A percentile compares a stretch with the other conserved stretches of the same genome.
phyloP scores from a whole-genome alignment of 2,329 filamentous ascomycete genomes.

The Neocatenulostroma microsporum region DNA sequence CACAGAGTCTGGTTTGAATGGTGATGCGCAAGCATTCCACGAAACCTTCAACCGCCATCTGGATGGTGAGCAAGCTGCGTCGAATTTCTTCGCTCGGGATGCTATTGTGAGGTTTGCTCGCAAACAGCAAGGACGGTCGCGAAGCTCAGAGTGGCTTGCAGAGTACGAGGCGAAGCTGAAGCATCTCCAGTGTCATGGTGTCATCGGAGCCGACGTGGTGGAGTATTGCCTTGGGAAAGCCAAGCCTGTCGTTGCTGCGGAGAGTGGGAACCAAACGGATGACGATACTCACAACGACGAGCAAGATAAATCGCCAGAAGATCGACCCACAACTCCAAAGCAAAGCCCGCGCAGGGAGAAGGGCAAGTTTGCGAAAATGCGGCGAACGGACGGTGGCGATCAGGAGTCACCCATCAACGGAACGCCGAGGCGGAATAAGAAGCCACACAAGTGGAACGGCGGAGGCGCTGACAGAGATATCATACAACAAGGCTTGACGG shows the following conservation, averaged over 20 bases:
- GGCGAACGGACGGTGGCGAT: too few species aligned
- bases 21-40: conserved; percentile 28
- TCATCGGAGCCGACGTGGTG: conserved; percentile 23
- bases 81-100: conserved; percentile 29
- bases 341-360: too few species aligned
- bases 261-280: too few species aligned
- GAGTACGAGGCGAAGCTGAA: conserved; percentile 29
- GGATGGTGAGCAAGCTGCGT: conserved; percentile 29
- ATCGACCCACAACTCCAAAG: too few species aligned
- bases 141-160: conserved; percentile 15
- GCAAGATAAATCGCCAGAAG: too few species aligned
- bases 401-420: conserved; percentile 2
- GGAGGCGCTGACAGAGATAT: conserved; percentile 7
- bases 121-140: conserved; percentile 19
- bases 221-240: conserved; percentile 12
- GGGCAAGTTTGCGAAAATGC: too few species aligned
- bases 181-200: conserved; percentile 24
- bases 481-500: conserved; percentile 1
- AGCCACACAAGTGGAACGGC: conserved; percentile 7
- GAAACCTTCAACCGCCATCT: conserved; percentile 32
- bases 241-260: not conserved
- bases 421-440: conserved; percentile 1
- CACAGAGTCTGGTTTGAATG: conserved; percentile 17
- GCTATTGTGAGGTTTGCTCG: conserved; percentile 34
- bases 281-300: too few species aligned